Evolutionary conservation across 2,329 filamentous ascomycete genomes (phyloP).

Genomic region (Rhexocercosporidium sp.): DNA sequence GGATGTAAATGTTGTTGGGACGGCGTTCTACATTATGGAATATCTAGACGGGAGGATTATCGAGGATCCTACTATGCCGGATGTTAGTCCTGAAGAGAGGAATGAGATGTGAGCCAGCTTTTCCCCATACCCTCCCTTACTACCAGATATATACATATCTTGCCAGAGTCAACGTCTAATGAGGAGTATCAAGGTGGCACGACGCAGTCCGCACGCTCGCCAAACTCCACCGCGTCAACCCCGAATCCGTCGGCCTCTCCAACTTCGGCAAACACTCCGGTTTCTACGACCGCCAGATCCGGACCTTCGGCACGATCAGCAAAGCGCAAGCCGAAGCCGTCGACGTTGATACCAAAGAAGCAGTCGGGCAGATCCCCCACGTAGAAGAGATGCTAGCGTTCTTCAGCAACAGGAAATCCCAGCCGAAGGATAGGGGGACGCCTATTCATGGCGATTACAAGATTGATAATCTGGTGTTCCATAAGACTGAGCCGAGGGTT

Average conservation of each 20-base stretch:
- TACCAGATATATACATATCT: not conserved
- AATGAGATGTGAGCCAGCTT: slow-evolving; percentile 63
- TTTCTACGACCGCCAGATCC: slow-evolving; percentile 87
- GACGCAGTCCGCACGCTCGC: slow-evolving; percentile 84
- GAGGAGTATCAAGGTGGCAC: slow-evolving; percentile 65
- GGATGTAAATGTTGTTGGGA: slow-evolving; percentile 80
- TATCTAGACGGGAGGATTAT: slow-evolving; percentile 94
- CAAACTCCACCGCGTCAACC: slow-evolving; percentile 79
- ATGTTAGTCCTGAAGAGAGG: slow-evolving; percentile 69
- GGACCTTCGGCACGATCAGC: slow-evolving; percentile 81
- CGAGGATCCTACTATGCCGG: slow-evolving; percentile 83
- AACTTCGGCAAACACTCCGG: slow-evolving; percentile 74
- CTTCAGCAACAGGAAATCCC: slow-evolving; percentile 70
- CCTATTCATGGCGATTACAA: slow-evolving; percentile 97
- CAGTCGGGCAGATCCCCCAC: slow-evolving; percentile 83
- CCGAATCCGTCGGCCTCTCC: slow-evolving; percentile 68
- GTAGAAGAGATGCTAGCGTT: slow-evolving; percentile 81
- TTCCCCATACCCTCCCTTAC: too few relatives aligned
- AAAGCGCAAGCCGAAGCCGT: slow-evolving; percentile 74
- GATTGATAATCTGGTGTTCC: slow-evolving; percentile 89
- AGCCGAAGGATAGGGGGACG: slow-evolving; percentile 78
- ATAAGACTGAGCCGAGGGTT: slow-evolving; percentile 84
- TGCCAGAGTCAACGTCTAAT: slow-evolving; percentile 8
- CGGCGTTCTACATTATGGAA: slow-evolving; percentile 96
- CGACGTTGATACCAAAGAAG: slow-evolving; percentile 76